Base-by-base conservation (phyloP, 2,329 filamentous ascomycete genomes). In the Fusarium agapanthi region DNA sequence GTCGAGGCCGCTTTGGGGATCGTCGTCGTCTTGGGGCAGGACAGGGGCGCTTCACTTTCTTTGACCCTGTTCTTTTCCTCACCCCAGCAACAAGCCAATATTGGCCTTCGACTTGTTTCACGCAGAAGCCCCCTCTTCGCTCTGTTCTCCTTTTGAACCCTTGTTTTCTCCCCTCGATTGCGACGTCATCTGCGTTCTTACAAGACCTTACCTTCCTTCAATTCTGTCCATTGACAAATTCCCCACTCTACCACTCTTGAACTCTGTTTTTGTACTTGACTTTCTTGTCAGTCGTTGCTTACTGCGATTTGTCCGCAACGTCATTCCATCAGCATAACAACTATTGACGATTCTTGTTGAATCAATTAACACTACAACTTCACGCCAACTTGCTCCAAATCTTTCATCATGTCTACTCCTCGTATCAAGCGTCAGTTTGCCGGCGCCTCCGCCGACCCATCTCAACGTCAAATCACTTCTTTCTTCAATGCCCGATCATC, bases 381-480 rank as follows among this genome's bases (percentile, higher is more conserved):
- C 37, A 30, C 5, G 15, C 13, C 30, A 26, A 53, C 44, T 22
- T 18, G 18, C 28, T 41, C 32, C 47, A 57, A 66, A 65, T 61
- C 28, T 47, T 10, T 2, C 51, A 78, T 70, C 65, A 89, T 90
- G 88, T 86, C 87, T 35, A 83, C 80, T 61, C 86, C 86, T 32
- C 85, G 88, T 77, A 85, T 84, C 58, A 92, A 92, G 83, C 88
- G 89, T 55, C 88, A 86, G 67, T 91, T 91, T 78, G 86, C 88
- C 63, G 89, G 89, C 76, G 86, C 87, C 59, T 82, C 88, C 54
- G 87, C 86, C 79, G 88, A 91, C 76, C 84, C 88, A 16, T 78
- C 87, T 14, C 89, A 91, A 77, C 86, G 88, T 64, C 88, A 90
- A 63, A 92, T 92, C 78, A 91, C 90, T 26, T 88, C 86, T 60